phyloP scores from a whole-genome alignment of 2,329 filamentous ascomycete species.

The Calonectria multiphialidica region DNA sequence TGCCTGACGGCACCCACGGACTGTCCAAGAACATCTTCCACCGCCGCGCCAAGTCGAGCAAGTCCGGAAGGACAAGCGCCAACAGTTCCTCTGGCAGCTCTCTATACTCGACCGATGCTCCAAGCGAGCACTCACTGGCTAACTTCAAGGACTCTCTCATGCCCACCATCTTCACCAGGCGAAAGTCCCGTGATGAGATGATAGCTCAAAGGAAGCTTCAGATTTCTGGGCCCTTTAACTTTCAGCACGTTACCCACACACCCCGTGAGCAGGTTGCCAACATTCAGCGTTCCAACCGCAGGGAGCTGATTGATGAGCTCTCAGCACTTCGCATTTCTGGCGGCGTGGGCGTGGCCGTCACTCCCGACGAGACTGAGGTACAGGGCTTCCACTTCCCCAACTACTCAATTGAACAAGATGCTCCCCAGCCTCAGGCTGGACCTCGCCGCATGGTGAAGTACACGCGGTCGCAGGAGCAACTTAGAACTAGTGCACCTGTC shows the following conservation, averaged over 20 bases:
- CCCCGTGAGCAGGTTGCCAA: conserved; percentile 61
- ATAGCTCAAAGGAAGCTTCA: conserved; percentile 55
- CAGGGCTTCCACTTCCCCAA: conserved; percentile 60
- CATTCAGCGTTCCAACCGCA: conserved; percentile 54
- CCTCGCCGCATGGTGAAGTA: conserved; percentile 55
- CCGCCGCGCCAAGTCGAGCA: conserved; percentile 61
- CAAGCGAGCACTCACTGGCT: conserved; percentile 48
- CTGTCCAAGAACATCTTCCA: conserved; percentile 72
- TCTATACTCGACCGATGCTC: conserved; percentile 59
- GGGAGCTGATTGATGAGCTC: conserved; percentile 58
- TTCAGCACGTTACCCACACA: conserved; percentile 73
- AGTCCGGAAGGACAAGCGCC: conserved; percentile 56
- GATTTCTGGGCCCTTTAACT: conserved; percentile 76
- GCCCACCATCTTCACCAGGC: conserved; percentile 64
- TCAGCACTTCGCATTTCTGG: conserved; percentile 51
- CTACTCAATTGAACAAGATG: conserved; percentile 52
- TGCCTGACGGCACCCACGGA: conserved; percentile 70
- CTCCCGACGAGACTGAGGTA: conserved; percentile 43
- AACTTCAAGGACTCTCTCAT: conserved; percentile 59
- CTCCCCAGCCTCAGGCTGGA: conserved; percentile 22
- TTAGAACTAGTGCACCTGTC: conserved; percentile 61
- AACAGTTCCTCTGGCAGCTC: conserved; percentile 62
- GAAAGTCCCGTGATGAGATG: conserved; percentile 55
- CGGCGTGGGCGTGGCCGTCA: conserved; percentile 27
- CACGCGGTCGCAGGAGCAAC: conserved; percentile 62